These are phyloP conservation scores for Bipolaris oryzae DNA, from an alignment of 2,329 filamentous ascomycete species.

Conservation along the genomic window DNA sequence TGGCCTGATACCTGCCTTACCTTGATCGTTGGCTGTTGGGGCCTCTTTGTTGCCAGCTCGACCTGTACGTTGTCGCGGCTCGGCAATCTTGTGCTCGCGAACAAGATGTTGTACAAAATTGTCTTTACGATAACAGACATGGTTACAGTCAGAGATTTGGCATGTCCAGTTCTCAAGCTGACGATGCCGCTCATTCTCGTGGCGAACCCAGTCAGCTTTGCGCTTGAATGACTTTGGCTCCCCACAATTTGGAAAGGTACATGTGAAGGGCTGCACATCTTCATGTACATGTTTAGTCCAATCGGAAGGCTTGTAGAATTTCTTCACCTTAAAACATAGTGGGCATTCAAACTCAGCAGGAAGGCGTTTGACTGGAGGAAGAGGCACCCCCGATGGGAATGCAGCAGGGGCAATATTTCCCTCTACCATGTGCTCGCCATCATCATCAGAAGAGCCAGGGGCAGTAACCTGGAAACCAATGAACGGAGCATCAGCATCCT, in stretches of 20 bases:
- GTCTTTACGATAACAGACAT: conserved; percentile 84
- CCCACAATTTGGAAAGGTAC: conserved; percentile 81
- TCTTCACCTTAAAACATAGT: conserved; percentile 83
- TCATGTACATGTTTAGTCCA: conserved; percentile 98
- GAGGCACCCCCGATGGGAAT: conserved; percentile 80
- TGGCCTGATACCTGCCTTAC: conserved; percentile 18
- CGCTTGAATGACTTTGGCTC: conserved; percentile 93
- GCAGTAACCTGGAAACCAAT: conserved; percentile 62
- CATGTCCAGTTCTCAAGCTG: conserved; percentile 93
- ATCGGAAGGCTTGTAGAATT: conserved; percentile 87
- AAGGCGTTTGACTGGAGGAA: conserved; percentile 76
- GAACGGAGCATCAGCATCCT: conserved; percentile 63
- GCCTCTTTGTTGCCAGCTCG: conserved; percentile 50
- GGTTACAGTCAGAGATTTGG: conserved; percentile 77
- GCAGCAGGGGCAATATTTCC: conserved; percentile 72
- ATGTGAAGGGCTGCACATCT: conserved; percentile 91
- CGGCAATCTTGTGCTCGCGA: conserved; percentile 83
- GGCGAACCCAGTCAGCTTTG: conserved; percentile 94
- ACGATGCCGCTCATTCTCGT: conserved; percentile 89
- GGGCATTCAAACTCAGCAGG: conserved; percentile 91
- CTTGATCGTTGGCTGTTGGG: conserved; percentile 31
- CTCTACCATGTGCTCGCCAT: conserved; percentile 69
- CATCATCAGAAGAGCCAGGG: conserved; percentile 65
- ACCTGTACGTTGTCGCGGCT: conserved; percentile 77
- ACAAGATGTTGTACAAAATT: conserved; percentile 94